Percentiles rank a stretch among this genome's conserved stretches.
These are phyloP conservation scores for Scleroderma citrinum DNA, from an alignment of 768 basidiomycete genomes.

Conservation along the genomic window DNA sequence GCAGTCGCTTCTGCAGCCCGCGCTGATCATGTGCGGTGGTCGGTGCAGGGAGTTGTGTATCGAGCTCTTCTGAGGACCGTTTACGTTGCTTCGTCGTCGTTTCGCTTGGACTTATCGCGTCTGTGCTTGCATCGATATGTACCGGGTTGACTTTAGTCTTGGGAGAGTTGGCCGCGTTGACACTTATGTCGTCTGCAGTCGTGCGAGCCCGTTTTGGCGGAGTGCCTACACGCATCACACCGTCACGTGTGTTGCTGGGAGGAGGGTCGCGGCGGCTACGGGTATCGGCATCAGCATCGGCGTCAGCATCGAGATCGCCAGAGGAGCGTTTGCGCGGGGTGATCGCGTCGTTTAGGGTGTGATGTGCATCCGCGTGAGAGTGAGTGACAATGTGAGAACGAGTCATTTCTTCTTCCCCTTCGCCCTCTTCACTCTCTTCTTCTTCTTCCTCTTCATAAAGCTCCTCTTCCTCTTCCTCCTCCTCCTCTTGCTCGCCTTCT, in stretches of 20 bases:
- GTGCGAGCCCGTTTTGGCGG: constrained; percentile 38
- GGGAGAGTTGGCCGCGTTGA: no score
- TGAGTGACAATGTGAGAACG: constrained; percentile 1
- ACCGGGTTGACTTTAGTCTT: no score
- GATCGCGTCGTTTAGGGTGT: constrained; percentile 5
- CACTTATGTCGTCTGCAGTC: constrained; percentile 4
- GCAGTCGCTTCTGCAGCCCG: constrained; percentile 22
- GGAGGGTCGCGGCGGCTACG: no score
- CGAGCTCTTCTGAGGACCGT: constrained; percentile 46
- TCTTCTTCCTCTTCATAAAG: constrained; percentile 29
- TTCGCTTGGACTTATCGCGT: background rate
- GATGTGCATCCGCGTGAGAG: constrained; percentile 6
- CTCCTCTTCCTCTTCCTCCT: constrained; percentile 12
- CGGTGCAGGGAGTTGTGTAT: constrained; percentile 6
- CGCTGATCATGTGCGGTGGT: constrained; percentile 12
- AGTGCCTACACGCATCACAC: constrained; percentile 20
- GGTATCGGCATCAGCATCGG: background rate
- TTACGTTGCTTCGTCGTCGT: constrained; percentile 29
- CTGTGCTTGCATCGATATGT: no score
- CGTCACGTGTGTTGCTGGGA: no score
- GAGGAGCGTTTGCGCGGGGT: constrained; percentile 33
- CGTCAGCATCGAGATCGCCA: constrained; percentile 31
- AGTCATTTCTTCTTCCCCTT: background rate
- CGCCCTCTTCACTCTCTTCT: constrained; percentile 23
- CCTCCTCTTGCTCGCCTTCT: constrained; percentile 24